Conservation (phyloP, 345 rosid species). For the Gossypium turneri region DNA sequence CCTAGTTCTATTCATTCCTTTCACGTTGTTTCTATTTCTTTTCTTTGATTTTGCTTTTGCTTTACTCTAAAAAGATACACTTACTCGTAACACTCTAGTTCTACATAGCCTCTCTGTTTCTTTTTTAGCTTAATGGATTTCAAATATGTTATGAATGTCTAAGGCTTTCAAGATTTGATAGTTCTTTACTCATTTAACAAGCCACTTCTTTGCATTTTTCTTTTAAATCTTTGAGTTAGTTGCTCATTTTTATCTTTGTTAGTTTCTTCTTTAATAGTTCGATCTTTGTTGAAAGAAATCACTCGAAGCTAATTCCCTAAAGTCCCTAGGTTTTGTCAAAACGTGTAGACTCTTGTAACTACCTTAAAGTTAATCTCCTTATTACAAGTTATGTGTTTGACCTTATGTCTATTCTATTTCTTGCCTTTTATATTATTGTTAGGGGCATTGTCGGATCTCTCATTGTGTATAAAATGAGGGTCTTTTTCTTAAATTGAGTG, state of each 20-base stretch:
- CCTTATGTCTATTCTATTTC: conserved; percentile 47
- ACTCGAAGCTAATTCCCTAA: conserved; percentile 23
- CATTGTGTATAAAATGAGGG: conserved; percentile 45
- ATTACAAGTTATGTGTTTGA: conserved; percentile 42
- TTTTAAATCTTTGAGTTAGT: no score
- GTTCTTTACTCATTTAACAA: neutral
- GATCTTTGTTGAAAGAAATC: no score
- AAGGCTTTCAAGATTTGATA: conserved; percentile 25
- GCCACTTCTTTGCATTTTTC: no score
- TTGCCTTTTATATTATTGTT: conserved; percentile 46
- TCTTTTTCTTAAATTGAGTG: conserved; percentile 39
- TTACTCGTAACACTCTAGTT: conserved; percentile 16
- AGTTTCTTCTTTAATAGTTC: no score
- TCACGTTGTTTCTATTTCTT: neutral
- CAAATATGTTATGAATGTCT: conserved; percentile 10
- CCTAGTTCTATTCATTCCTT: neutral
- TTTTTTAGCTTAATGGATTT: neutral
- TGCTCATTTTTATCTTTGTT: no score
- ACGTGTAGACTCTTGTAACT: conserved; percentile 53
- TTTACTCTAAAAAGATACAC: conserved; percentile 5
- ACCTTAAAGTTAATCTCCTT: conserved; percentile 33
- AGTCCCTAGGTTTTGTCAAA: conserved; percentile 72
- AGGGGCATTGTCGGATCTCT: conserved; percentile 65
- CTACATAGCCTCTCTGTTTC: conserved; percentile 10
- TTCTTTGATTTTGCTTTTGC: conserved; percentile 5